A percentile compares a stretch with the other conserved stretches of the same genome.
phyloP scores from a whole-genome alignment of 169 alveolate species.

The Fabrea salina region DNA sequence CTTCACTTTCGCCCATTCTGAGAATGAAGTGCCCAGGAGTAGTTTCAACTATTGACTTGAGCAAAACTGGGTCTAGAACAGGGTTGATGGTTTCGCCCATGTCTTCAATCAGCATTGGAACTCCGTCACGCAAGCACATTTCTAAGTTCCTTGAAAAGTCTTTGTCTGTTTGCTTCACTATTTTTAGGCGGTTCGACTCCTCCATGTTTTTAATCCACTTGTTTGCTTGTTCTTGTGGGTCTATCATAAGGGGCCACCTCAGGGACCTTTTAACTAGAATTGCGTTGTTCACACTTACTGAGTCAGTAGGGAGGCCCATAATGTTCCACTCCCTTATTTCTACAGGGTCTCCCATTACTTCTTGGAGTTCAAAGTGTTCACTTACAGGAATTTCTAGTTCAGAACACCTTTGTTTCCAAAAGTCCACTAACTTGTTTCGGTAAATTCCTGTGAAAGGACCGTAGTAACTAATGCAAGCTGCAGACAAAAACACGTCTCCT shows the following conservation, averaged over 20 bases:
- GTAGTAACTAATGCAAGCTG: conserved; percentile 74
- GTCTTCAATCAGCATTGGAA: conserved; percentile 88
- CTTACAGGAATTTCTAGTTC: conserved; percentile 57
- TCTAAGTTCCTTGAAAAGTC: conserved; percentile 75
- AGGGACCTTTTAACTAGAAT: conserved; percentile 66
- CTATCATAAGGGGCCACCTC: conserved; percentile 84
- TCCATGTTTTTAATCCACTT: conserved; percentile 76
- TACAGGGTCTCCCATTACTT: conserved; percentile 78
- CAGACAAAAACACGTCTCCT: conserved; percentile 86
- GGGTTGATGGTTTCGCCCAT: conserved; percentile 88
- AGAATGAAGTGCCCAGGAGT: conserved; percentile 68
- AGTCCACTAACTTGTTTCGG: conserved; percentile 39
- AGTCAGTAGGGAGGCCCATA: conserved; percentile 78
- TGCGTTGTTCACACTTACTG: conserved; percentile 75
- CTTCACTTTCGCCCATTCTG: conserved; percentile 81
- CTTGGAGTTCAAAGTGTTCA: conserved; percentile 38
- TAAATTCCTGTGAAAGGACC: conserved; percentile 82
- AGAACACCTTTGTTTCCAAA: conserved; percentile 51
- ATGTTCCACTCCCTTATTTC: conserved; percentile 79
- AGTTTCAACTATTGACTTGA: conserved; percentile 78
- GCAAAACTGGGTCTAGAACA: conserved; percentile 86
- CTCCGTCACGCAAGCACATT: conserved; percentile 79
- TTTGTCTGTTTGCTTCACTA: conserved; percentile 37
- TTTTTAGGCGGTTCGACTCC: conserved; percentile 1
- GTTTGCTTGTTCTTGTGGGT: conserved; percentile 85